These are phyloP conservation scores for Corinectria fuckeliana DNA, from an alignment of 2,329 filamentous ascomycete genomes.

Conservation along the genomic window DNA sequence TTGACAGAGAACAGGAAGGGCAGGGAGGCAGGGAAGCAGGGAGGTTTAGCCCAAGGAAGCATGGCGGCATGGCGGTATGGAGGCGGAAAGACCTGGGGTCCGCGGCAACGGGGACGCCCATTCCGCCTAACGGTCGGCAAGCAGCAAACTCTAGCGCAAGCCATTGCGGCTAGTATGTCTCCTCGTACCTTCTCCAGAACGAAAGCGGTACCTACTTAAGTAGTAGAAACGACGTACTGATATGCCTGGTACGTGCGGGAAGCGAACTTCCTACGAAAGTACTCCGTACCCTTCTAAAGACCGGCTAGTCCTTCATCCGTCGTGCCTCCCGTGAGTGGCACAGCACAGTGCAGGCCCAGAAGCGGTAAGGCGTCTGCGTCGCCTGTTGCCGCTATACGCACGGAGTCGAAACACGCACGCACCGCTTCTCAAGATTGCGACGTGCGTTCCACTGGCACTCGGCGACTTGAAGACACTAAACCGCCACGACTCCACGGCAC, in stretches of 20 bases:
- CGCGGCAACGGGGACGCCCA: conserved; percentile 8
- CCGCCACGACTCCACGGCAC: conserved; percentile 25
- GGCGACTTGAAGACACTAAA: conserved; percentile 10
- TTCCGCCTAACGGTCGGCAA: conserved; percentile 16
- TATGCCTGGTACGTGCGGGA: not conserved
- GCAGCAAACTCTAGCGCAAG: conserved; percentile 11
- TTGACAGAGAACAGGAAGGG: too few species aligned
- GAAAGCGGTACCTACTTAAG: not conserved
- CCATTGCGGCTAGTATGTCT: conserved; percentile 2
- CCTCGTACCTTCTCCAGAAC: not conserved
- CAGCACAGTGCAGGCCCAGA: conserved; percentile 22
- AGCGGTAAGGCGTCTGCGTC: conserved; percentile 37
- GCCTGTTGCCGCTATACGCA: conserved; percentile 21
- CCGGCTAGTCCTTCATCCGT: conserved; percentile 3
- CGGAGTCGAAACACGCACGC: conserved; percentile 29
- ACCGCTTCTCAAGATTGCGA: conserved; percentile 26
- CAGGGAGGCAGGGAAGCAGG: too few species aligned
- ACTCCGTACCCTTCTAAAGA: not conserved
- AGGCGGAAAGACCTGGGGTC: not conserved
- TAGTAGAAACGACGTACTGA: not conserved
- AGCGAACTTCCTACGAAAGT: conserved; percentile 1
- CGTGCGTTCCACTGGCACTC: conserved; percentile 11
- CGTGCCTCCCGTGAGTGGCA: conserved; percentile 10
- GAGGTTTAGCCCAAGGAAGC: not conserved
- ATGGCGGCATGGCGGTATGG: not conserved